phyloP scores from a whole-genome alignment of 805 yeast species.

The Millerozyma acaciae region DNA sequence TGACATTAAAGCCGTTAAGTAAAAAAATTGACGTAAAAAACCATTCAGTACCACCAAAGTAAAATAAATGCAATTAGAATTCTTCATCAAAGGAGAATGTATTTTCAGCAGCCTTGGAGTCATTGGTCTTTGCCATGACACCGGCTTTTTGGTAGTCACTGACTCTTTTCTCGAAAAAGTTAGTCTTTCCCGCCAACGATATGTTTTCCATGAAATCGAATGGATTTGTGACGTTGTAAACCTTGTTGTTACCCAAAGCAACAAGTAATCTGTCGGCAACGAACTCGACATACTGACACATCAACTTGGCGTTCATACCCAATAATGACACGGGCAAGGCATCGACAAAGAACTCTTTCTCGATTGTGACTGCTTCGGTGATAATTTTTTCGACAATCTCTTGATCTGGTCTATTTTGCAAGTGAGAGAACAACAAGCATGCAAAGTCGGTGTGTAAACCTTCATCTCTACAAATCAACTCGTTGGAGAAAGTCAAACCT shows the following conservation, averaged over 20 bases:
- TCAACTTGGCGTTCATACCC: slow-evolving; percentile 91
- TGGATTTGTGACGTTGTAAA: slow-evolving; percentile 85
- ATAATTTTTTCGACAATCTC: slow-evolving; percentile 79
- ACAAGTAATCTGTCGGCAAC: slow-evolving; percentile 93
- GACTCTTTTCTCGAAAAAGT: slow-evolving; percentile 98
- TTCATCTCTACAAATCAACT: slow-evolving; percentile 96
- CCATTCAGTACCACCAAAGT: too few species aligned
- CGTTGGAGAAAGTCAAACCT: slow-evolving; percentile 96
- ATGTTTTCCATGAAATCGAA: slow-evolving; percentile 99
- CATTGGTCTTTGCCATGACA: slow-evolving; percentile 79
- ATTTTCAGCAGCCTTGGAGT: slow-evolving; percentile 44
- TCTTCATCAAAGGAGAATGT: slow-evolving; percentile 90
- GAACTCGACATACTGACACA: slow-evolving; percentile 98
- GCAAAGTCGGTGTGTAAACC: slow-evolving; percentile 99
- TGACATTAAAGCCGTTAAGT: too few species aligned
- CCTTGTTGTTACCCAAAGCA: slow-evolving; percentile 86
- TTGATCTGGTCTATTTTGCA: slow-evolving; percentile 81
- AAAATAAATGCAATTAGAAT: slow-evolving; percentile 45
- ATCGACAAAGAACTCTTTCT: slow-evolving; percentile 90
- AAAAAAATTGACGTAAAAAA: too few species aligned
- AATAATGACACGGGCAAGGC: slow-evolving; percentile 90
- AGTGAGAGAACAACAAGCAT: slow-evolving; percentile 88
- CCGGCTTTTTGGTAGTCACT: slow-evolving; percentile 99
- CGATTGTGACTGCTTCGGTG: slow-evolving; percentile 93
- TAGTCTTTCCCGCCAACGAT: slow-evolving; percentile 96